These are phyloP conservation scores for Botrytis porri DNA, from an alignment of 2,329 filamentous ascomycete species.

Conservation along the genomic window DNA sequence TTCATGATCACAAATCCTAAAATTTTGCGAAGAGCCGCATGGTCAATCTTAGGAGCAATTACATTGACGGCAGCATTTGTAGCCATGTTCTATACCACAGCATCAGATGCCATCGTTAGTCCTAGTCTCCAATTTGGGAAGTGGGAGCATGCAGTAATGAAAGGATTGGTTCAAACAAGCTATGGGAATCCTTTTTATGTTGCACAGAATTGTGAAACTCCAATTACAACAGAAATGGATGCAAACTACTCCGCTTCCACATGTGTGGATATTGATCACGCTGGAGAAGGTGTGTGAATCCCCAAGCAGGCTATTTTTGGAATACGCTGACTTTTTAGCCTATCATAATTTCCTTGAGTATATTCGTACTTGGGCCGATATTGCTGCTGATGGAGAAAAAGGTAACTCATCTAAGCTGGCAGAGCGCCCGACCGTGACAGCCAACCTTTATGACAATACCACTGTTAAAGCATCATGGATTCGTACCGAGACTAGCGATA, in stretches of 20 bases:
- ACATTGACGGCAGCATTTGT: slow-evolving; percentile 63
- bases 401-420: slow-evolving; percentile 42
- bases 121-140: slow-evolving; percentile 64
- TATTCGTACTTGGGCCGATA: slow-evolving; percentile 52
- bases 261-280: slow-evolving; percentile 68
- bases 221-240: slow-evolving; percentile 49
- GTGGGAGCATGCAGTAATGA: slow-evolving; percentile 49
- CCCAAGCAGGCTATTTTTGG: too few relatives aligned
- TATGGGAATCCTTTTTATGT: slow-evolving; percentile 65
- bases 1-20: slow-evolving; percentile 68
- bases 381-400: slow-evolving; percentile 44
- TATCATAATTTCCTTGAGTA: slow-evolving; percentile 69
- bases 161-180: slow-evolving; percentile 55
- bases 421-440: slow-evolving; percentile 57
- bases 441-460: slow-evolving; percentile 68
- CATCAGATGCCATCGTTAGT: slow-evolving; percentile 70
- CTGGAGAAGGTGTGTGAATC: slow-evolving; percentile 52
- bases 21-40: slow-evolving; percentile 59
- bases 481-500: slow-evolving; percentile 51
- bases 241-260: slow-evolving; percentile 45
- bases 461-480: slow-evolving; percentile 71
- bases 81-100: slow-evolving; percentile 72
- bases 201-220: slow-evolving; percentile 55
- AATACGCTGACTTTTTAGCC: slow-evolving; percentile 35
- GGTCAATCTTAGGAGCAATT: slow-evolving; percentile 61